Percentiles rank a stretch among this genome's conserved stretches.
These are phyloP conservation scores for Spathaspora passalidarum DNA, from an alignment of 805 yeast genomes.

Conservation along the genomic window DNA sequence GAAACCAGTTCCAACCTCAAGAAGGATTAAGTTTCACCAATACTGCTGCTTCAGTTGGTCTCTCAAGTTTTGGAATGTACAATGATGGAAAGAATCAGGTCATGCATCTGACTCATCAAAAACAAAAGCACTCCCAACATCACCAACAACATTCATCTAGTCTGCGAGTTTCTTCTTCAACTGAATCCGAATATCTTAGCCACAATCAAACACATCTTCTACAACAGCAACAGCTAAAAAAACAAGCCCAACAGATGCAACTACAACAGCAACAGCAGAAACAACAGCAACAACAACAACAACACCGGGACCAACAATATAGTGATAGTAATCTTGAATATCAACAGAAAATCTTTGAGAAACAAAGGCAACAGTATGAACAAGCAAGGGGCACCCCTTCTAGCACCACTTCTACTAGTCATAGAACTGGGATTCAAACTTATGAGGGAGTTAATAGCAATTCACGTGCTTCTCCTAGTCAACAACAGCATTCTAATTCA, in stretches of 20 bases:
- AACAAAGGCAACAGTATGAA: background rate
- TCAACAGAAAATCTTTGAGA: background rate
- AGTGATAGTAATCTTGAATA: slow-evolving; percentile 1
- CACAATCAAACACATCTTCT: slow-evolving; percentile 8
- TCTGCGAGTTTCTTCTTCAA: background rate
- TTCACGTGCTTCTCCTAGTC: background rate
- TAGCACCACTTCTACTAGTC: background rate
- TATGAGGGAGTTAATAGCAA: background rate
- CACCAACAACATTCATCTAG: background rate
- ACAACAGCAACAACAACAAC: slow-evolving; percentile 7
- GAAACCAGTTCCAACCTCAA: slow-evolving; percentile 25
- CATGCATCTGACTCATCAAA: slow-evolving; percentile 1
- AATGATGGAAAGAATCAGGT: slow-evolving; percentile 1
- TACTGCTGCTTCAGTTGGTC: slow-evolving; percentile 11
- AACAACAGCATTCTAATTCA: background rate
- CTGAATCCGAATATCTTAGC: background rate
- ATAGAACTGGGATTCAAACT: background rate
- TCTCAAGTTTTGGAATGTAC: slow-evolving; percentile 1
- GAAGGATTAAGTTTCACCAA: slow-evolving; percentile 23
- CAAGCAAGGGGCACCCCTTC: background rate
- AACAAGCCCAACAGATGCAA: slow-evolving; percentile 6
- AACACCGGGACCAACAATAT: slow-evolving; percentile 5
- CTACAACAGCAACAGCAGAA: slow-evolving; percentile 4
- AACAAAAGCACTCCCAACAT: slow-evolving; percentile 3
- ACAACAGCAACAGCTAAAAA: slow-evolving; percentile 5